Evolutionary conservation across 257 asterid genomes (phyloP), one percentile per base, ranked within the genome.

Genomic region (Striga asiatica): DNA sequence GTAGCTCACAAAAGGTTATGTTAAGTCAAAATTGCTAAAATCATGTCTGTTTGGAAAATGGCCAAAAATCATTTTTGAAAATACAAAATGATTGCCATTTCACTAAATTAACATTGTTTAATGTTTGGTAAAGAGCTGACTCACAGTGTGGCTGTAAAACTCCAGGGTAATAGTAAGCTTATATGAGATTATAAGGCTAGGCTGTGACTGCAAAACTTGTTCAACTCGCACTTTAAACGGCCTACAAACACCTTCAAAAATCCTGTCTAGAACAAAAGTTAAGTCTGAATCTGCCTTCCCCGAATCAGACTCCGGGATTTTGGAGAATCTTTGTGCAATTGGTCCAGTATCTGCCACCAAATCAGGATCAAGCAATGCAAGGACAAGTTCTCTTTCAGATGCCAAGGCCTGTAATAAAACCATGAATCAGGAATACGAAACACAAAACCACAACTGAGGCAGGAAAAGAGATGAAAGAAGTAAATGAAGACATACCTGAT

Each of bases 201-300:
- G 94, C 68, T 92, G 97, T 54, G 98, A 88, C 81, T 91, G 96
- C 81, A 87, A 76, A 70, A 88, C 98, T 78, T 84, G 98, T 67
- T 92, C 98, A 56, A 92, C 98, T 75, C 98, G 73, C 66, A 82
- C 92, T 87, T 92, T 92, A 62, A 92, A 92, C 61, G 97, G 97
- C 48, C 98, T 82, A 65, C 98, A 92, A 76, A 92, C 97, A 61
- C 98, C 98, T 75, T 92, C 97, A 68, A 92, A 92, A 25, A 87
- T 87, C 79, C 98, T 76, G 78, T 87, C 98, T 24, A 88, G 82
- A 49, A 92, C 97, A 73, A 87, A 92, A 23, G 93, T 82, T 70
- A 88, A 66, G 67, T 92, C 97, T 43, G 97, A 53, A 58, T 84
- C 98, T 60, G 85, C 57, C 71, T 82, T 92, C 59, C 65, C 82